A percentile compares a stretch with the other conserved stretches of the same genome.
phyloP scores from a whole-genome alignment of 2,329 filamentous ascomycete species.

The Lasiodiplodia gonubiensis region DNA sequence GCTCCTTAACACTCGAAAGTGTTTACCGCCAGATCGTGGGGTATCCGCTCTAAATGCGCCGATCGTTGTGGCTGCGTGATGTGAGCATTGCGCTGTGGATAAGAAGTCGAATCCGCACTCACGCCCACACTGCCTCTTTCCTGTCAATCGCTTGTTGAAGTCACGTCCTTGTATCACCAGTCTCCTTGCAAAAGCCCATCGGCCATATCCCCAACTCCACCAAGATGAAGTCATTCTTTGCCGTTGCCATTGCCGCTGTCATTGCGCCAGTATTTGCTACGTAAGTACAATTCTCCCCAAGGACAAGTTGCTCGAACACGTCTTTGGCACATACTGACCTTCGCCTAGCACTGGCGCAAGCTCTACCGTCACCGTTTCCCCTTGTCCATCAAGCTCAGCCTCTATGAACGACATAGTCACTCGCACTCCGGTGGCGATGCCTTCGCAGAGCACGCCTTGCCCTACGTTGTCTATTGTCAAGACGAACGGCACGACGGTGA shows the following conservation, averaged over 20 bases:
- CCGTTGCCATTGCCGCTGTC: not conserved
- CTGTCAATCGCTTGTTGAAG: not conserved
- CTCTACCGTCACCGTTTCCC: constrained; percentile 13
- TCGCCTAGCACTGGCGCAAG: not conserved
- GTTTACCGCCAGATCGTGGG: not conserved
- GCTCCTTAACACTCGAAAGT: not conserved
- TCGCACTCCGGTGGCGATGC: constrained; percentile 1
- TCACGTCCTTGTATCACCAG: not conserved
- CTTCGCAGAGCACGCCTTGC: constrained; percentile 8
- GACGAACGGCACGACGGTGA: constrained; percentile 23
- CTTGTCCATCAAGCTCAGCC: not conserved
- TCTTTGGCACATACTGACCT: not conserved
- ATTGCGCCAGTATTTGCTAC: constrained; percentile 5
- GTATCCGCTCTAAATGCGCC: not conserved
- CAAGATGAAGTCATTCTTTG: constrained; percentile 14
- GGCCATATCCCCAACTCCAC: not conserved
- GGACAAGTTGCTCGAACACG: not conserved
- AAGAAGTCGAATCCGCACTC: not conserved
- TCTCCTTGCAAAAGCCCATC: not conserved
- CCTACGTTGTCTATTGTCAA: constrained; percentile 17
- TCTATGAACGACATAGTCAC: constrained; percentile 18
- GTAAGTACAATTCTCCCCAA: not conserved
- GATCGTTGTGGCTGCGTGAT: not conserved
- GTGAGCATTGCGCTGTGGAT: not conserved
- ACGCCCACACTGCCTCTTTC: not conserved